Percentiles rank a stretch among this genome's conserved stretches.
Evolutionary conservation across 768 basidiomycete genomes (phyloP).

Genomic region (Tulasnella sp.): DNA sequence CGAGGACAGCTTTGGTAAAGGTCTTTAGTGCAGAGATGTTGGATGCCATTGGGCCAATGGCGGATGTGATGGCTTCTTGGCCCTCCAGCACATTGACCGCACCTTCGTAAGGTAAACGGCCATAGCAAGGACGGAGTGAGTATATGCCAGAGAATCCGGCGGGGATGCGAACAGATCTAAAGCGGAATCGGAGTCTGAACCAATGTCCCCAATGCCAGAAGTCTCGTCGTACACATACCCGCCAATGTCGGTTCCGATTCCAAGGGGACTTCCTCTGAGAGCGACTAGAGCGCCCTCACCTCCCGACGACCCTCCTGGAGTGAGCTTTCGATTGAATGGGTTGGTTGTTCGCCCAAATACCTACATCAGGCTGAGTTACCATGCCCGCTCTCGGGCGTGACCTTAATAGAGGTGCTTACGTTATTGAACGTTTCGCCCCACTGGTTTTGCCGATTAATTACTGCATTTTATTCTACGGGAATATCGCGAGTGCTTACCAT

Average conservation of each 20-base stretch:
- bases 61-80: conserved; percentile 64
- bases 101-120: conserved; percentile 66
- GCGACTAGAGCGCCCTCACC: conserved; percentile 79
- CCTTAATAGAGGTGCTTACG: conserved; percentile 36
- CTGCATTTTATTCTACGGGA: background rate
- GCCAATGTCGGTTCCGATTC: conserved; percentile 70
- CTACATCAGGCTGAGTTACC: background rate
- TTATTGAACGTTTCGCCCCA: conserved; percentile 76
- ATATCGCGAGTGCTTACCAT: conserved; percentile 46
- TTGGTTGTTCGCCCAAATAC: conserved; percentile 71
- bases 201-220: background rate
- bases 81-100: conserved; percentile 63
- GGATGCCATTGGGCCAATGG: conserved; percentile 66
- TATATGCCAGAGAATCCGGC: conserved; percentile 64
- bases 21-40: conserved; percentile 57
- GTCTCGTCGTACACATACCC: no score
- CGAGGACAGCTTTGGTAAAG: conserved; percentile 63
- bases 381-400: background rate
- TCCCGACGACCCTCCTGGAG: conserved; percentile 76
- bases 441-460: conserved; percentile 39
- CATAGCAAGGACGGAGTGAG: conserved; percentile 63
- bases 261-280: conserved; percentile 47
- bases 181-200: no score
- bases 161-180: conserved; percentile 69
- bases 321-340: conserved; percentile 66